Conservation (phyloP, 2,329 filamentous ascomycete genomes). For the Bipolaris victoriae region DNA sequence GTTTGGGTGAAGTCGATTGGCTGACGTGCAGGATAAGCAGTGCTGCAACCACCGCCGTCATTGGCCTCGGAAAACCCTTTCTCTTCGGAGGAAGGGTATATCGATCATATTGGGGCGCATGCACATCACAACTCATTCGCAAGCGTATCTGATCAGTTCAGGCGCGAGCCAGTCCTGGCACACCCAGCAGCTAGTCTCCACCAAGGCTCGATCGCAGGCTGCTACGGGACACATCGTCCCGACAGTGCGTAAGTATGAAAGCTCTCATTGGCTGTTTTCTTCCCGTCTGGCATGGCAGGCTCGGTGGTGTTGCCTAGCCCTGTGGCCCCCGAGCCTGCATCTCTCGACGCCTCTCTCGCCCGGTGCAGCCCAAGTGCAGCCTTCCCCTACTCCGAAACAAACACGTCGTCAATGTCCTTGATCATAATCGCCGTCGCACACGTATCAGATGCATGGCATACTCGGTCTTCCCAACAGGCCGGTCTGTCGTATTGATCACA, state of each 20-base stretch:
- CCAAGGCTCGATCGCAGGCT: constrained; percentile 56
- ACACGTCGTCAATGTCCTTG: constrained; percentile 49
- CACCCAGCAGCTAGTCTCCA: constrained; percentile 54
- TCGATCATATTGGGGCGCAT: constrained; percentile 54
- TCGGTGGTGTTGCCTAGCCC: constrained; percentile 48
- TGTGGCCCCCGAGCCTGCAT: constrained; percentile 42
- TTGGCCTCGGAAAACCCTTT: constrained; percentile 53
- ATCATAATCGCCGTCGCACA: constrained; percentile 47
- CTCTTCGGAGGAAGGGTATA: constrained; percentile 54
- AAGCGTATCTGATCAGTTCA: constrained; percentile 56
- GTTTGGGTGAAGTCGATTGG: constrained; percentile 44
- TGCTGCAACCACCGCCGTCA: constrained; percentile 52
- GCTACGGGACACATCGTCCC: constrained; percentile 60
- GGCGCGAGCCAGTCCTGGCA: constrained; percentile 58
- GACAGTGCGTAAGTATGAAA: constrained; percentile 61
- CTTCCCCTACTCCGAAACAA: constrained; percentile 49
- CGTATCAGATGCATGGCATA: constrained; percentile 47
- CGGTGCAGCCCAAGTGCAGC: constrained; percentile 47
- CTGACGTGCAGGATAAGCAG: constrained; percentile 51
- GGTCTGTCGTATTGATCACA: constrained; percentile 55
- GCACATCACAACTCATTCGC: constrained; percentile 54
- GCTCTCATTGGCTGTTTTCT: constrained; percentile 48
- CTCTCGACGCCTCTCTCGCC: constrained; percentile 45
- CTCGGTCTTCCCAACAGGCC: constrained; percentile 45
- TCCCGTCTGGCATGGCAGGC: constrained; percentile 41